These are phyloP conservation scores for Saitozyma podzolica DNA, from an alignment of 768 basidiomycete genomes.

Conservation along the genomic window DNA sequence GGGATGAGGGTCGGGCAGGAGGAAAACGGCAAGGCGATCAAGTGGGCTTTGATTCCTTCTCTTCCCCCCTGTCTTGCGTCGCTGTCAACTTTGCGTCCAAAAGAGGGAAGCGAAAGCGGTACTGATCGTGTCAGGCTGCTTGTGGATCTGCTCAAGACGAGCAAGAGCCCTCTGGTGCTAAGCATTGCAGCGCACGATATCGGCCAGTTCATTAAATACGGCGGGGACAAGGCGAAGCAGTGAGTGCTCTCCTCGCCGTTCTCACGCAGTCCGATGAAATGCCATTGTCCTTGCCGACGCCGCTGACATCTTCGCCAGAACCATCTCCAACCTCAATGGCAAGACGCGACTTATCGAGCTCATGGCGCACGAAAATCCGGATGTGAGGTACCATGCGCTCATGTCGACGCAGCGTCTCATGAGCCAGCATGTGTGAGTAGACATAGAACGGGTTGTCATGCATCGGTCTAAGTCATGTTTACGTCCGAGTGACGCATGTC, in stretches of 20 bases:
- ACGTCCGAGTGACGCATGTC: no score
- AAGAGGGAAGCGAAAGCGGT: neutral
- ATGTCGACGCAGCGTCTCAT: constrained; percentile 87
- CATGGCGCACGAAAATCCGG: constrained; percentile 81
- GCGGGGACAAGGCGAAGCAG: constrained; percentile 84
- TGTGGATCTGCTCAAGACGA: constrained; percentile 68
- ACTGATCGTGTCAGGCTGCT: constrained; percentile 61
- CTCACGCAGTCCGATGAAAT: neutral
- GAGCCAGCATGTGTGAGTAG: constrained; percentile 60
- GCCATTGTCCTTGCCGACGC: no score
- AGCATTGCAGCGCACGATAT: constrained; percentile 92
- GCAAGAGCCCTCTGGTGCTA: constrained; percentile 72
- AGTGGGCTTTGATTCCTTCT: constrained; percentile 57
- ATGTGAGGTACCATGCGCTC: constrained; percentile 89
- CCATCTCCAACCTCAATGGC: constrained; percentile 78
- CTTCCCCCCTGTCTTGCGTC: no score
- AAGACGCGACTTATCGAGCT: constrained; percentile 70
- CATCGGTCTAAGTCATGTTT: no score
- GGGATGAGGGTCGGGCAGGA: constrained; percentile 79
- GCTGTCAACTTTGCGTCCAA: neutral
- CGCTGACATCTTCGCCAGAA: constrained; percentile 55
- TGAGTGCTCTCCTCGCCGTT: constrained; percentile 53
- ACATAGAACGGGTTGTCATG: no score
- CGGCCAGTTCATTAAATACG: constrained; percentile 90
- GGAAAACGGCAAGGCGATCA: constrained; percentile 76